Evolutionary conservation across 2,329 filamentous ascomycete genomes (phyloP), one percentile per base, ranked within the genome.

Genomic region (Helotiales sp.): DNA sequence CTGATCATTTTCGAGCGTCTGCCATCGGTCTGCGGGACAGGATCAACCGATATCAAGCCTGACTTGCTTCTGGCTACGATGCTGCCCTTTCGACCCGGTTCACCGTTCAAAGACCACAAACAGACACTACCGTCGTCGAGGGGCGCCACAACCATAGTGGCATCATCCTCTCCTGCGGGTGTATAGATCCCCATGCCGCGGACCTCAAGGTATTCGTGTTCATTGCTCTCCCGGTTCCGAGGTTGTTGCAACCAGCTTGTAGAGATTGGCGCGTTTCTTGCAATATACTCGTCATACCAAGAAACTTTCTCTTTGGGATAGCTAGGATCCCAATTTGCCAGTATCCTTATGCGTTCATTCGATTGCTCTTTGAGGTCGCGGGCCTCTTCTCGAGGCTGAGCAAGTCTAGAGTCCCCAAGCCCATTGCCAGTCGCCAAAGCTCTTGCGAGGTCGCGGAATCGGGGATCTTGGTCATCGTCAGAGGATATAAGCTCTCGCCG

Each of bases 281-380:
- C 92, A 69, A 96, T 90, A 75, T 93, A 97, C 78, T 97, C 94
- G 64, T 91, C 86, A 77, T 97, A 97, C 91, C 93, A 97, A 58
- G 91, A 88, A 22, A 94, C 84, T 47, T 82, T 83, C 79, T 97
- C 93, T 4, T 80, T 81, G 0, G 89, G 86, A 70, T 91, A 93
- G 0, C 87, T 87, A 0, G 92, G 92, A 72, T 97, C 93, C 93
- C 93, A 97, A 72, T 93, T 93, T 4, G 89, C 89, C 75, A 91
- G 82, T 65, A 92, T 85, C 59, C 88, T 85, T 24, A 81, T 79
- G 64, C 81, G 81, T 72, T 85, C 81, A 64, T 72, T 74, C 22
- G 75, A 74, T 50, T 49, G 64, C 22, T 66, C 70, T 50, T 75
- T 74, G 37, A 72, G 28, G 66, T 75, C 69, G 58, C 60, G 63